Percentiles rank a stretch among this genome's conserved stretches.
These are phyloP conservation scores for Malus orientalis DNA, from an alignment of 306 rosid genomes.

Conservation along the genomic window DNA sequence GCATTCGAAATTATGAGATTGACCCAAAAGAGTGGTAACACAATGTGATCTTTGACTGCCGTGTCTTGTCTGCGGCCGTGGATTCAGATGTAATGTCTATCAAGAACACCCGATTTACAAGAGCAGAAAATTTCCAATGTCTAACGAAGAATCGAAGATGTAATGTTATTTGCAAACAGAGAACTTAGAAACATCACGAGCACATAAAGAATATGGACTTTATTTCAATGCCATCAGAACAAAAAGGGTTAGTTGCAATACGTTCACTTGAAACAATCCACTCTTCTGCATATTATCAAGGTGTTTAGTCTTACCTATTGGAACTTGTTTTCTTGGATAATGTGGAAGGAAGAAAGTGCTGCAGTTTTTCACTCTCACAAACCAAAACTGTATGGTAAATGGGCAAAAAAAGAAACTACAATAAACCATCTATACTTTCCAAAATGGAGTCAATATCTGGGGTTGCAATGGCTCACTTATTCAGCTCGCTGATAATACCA, in stretches of 20 bases:
- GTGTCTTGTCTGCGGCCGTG: too few relatives aligned
- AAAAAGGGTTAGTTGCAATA: not conserved
- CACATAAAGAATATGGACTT: not conserved
- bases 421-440: slow-evolving; percentile 32
- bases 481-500: slow-evolving; percentile 57
- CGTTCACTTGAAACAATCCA: not conserved
- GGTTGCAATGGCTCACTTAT: slow-evolving; percentile 47
- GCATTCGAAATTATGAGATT: not conserved
- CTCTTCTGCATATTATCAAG: not conserved
- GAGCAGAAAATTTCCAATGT: too few relatives aligned
- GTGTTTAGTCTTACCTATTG: not conserved
- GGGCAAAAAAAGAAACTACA: slow-evolving; percentile 11
- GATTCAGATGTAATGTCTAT: too few relatives aligned
- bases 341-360: not conserved
- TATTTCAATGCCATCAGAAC: not conserved
- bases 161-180: not conserved
- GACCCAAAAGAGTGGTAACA: not conserved
- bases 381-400: slow-evolving; percentile 11
- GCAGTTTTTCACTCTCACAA: not conserved
- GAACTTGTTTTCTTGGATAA: slow-evolving; percentile 1
- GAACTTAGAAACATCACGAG: not conserved
- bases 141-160: too few relatives aligned
- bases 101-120: too few relatives aligned
- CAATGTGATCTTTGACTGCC: too few relatives aligned
- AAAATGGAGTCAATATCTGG: slow-evolving; percentile 57